These are phyloP conservation scores for Lasiosphaeria hispida DNA, from an alignment of 495 filamentous ascomycete genomes.

Conservation along the genomic window DNA sequence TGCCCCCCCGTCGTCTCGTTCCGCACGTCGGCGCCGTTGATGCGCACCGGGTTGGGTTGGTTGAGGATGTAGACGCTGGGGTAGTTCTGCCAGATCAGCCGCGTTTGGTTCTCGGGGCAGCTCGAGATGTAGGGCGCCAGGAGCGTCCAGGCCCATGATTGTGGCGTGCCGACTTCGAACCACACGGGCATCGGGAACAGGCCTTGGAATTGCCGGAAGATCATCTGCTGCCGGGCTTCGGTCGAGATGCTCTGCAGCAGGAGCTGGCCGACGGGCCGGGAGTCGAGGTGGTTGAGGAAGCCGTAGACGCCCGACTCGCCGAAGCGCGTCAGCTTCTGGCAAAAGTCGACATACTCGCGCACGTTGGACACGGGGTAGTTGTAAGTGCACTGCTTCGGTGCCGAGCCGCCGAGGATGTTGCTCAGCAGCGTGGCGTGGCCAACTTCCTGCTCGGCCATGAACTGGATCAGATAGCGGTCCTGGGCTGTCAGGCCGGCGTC, in stretches of 20 bases:
- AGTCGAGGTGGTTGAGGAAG: conserved; percentile 78
- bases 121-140: conserved; percentile 80
- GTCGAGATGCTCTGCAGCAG: conserved; percentile 74
- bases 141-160: conserved; percentile 85
- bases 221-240: conserved; percentile 86
- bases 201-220: conserved; percentile 83
- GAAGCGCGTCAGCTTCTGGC: conserved; percentile 78
- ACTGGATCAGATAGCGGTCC: conserved; percentile 70
- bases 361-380: conserved; percentile 80
- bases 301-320: conserved; percentile 84
- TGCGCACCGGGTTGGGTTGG: conserved; percentile 67
- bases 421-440: conserved; percentile 76
- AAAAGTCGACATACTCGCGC: conserved; percentile 79
- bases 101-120: conserved; percentile 72
- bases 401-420: conserved; percentile 77
- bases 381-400: conserved; percentile 74
- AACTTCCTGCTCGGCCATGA: conserved; percentile 83
- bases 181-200: conserved; percentile 83
- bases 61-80: conserved; percentile 71
- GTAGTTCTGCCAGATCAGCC: conserved; percentile 87
- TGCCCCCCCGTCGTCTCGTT: conserved; percentile 55
- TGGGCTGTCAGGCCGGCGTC: conserved; percentile 63
- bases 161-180: conserved; percentile 78
- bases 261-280: conserved; percentile 68
- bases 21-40: conserved; percentile 53